phyloP scores from a whole-genome alignment of 2,329 filamentous ascomycete species.

The Blastomyces emzantsi region DNA sequence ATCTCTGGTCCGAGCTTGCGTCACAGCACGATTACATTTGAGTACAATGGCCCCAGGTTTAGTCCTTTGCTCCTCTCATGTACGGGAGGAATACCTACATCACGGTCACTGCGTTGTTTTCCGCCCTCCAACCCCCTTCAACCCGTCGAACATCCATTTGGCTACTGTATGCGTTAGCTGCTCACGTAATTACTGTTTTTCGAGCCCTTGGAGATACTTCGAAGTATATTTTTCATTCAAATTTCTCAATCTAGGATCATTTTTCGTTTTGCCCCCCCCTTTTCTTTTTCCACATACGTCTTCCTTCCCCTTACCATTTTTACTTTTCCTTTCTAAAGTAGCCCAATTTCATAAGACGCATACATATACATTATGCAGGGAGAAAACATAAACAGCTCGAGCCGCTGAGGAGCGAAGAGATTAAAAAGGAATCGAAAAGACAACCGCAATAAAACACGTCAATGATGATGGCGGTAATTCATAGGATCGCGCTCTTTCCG shows the following conservation, averaged over 20 bases:
- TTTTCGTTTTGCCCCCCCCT: not conserved
- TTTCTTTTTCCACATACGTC: not conserved
- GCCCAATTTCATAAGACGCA: not conserved
- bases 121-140: not conserved
- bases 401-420: not conserved
- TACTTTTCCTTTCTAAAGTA: not conserved
- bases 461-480: not conserved
- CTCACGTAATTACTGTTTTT: not conserved
- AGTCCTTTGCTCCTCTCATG: not conserved
- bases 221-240: not conserved
- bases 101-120: not conserved
- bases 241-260: not conserved
- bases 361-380: constrained; percentile 5
- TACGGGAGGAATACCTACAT: not conserved
- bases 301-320: not conserved
- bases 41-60: not conserved
- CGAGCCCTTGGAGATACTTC: not conserved
- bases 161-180: not conserved
- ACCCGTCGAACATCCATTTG: not conserved
- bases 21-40: not conserved
- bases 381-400: not conserved
- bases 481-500: not conserved
- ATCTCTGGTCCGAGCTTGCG: not conserved
- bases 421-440: not conserved
- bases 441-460: not conserved